Percentiles rank a stretch among this genome's conserved stretches.
These are phyloP conservation scores for Sporisorium reilianum DNA, from an alignment of 1,284 basidiomycete species.

Conservation along the genomic window DNA sequence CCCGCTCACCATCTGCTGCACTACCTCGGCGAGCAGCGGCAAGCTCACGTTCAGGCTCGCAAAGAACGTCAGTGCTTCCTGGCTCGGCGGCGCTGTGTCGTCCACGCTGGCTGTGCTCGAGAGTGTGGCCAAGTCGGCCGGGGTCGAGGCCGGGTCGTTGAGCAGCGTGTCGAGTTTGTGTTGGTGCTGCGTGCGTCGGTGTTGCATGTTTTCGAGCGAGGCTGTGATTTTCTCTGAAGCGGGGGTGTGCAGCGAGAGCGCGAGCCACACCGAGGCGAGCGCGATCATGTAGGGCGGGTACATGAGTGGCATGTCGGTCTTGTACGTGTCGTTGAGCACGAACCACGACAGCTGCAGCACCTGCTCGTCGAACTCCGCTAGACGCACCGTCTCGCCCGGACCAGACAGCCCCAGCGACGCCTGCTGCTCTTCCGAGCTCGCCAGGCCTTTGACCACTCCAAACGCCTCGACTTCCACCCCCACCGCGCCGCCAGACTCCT, in stretches of 20 bases:
- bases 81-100: slow-evolving; percentile 63
- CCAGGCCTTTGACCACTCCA: slow-evolving; percentile 19
- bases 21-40: slow-evolving; percentile 83
- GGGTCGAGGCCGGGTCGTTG: slow-evolving; percentile 2
- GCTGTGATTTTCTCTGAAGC: slow-evolving; percentile 30
- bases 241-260: slow-evolving; percentile 51
- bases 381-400: slow-evolving; percentile 16
- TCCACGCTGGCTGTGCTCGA: neutral
- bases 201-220: slow-evolving; percentile 13
- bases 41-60: slow-evolving; percentile 86
- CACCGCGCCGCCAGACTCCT: neutral
- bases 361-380: slow-evolving; percentile 72
- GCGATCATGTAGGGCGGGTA: slow-evolving; percentile 95
- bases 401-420: neutral
- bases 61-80: slow-evolving; percentile 80
- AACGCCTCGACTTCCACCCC: slow-evolving; percentile 21
- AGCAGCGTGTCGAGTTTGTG: slow-evolving; percentile 4
- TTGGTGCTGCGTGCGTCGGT: slow-evolving; percentile 65
- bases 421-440: slow-evolving; percentile 11
- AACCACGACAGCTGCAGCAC: slow-evolving; percentile 76
- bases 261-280: slow-evolving; percentile 86
- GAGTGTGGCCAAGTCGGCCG: slow-evolving; percentile 23
- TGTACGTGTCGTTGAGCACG: slow-evolving; percentile 94
- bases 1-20: slow-evolving; percentile 89
- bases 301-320: slow-evolving; percentile 87